A percentile compares a stretch with the other conserved stretches of the same genome.
These are phyloP conservation scores for Dioscorea alata DNA, from an alignment of 106 monocot genomes.

Conservation along the genomic window DNA sequence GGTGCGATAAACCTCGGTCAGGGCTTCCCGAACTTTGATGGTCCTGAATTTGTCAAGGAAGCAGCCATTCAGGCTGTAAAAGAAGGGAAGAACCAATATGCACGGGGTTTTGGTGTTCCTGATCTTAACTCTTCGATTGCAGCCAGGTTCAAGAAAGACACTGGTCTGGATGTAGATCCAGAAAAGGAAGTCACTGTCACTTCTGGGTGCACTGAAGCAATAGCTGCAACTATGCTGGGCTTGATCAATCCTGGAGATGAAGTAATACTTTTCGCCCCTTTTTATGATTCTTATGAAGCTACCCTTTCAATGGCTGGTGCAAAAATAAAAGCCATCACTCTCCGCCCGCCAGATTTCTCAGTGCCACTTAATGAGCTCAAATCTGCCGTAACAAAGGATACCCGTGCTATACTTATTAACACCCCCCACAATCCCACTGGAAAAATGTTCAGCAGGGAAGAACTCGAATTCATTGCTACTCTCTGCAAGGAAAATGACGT, in stretches of 20 bases:
- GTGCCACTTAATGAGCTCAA: conserved; percentile 72
- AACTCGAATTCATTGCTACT: conserved; percentile 67
- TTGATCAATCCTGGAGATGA: conserved; percentile 93
- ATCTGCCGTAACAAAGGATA: conserved; percentile 47
- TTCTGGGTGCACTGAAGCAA: conserved; percentile 97
- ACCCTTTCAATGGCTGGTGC: conserved; percentile 95
- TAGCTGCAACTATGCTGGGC: conserved; percentile 88
- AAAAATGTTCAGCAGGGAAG: conserved; percentile 79
- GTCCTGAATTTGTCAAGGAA: conserved; percentile 91
- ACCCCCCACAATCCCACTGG: conserved; percentile 98
- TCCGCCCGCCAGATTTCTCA: conserved; percentile 77
- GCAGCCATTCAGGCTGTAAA: conserved; percentile 86
- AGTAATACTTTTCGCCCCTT: conserved; percentile 88
- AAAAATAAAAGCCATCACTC: conserved; percentile 63
- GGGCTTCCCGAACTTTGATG: conserved; percentile 98
- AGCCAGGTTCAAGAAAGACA: conserved; percentile 73
- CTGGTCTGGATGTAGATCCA: conserved; percentile 62
- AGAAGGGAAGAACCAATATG: conserved; percentile 92
- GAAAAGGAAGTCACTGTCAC: conserved; percentile 95
- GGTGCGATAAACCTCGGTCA: conserved; percentile 96
- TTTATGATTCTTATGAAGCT: conserved; percentile 95
- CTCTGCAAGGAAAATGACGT: conserved; percentile 85
- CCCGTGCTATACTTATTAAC: conserved; percentile 83
- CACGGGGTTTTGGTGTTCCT: conserved; percentile 85
- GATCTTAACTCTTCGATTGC: conserved; percentile 77